Evolutionary conservation across 192 early-diverging fungal species (phyloP).

Genomic region (Entophlyctis luteolus): DNA sequence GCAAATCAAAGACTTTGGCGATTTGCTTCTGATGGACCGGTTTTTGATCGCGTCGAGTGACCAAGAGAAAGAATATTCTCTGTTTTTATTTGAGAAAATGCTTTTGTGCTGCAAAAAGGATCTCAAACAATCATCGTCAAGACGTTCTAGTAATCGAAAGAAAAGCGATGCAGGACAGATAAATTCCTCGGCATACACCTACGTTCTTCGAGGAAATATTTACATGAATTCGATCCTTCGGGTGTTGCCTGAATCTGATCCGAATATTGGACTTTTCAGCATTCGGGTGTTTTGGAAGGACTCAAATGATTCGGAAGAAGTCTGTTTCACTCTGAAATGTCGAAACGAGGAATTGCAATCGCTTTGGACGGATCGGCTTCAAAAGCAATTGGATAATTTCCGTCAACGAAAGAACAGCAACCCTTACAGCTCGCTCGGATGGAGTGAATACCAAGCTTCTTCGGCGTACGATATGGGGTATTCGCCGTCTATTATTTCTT

Average conservation of each 20-base stretch:
- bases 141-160: slow-evolving; percentile 32
- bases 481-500: background rate
- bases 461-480: background rate
- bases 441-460: background rate
- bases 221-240: slow-evolving; percentile 74
- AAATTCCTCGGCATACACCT: slow-evolving; percentile 5
- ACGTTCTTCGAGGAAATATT: slow-evolving; percentile 78
- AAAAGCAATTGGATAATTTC: slow-evolving; percentile 56
- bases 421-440: background rate
- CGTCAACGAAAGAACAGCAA: background rate
- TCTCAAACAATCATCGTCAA: slow-evolving; percentile 4
- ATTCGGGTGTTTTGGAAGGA: slow-evolving; percentile 80
- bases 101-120: slow-evolving; percentile 90
- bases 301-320: slow-evolving; percentile 70
- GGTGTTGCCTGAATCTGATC: slow-evolving; percentile 60
- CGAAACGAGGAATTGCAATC: slow-evolving; percentile 86
- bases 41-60: slow-evolving; percentile 80
- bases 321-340: slow-evolving; percentile 74
- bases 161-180: slow-evolving; percentile 41
- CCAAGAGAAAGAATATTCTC: slow-evolving; percentile 73
- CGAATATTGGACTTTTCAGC: slow-evolving; percentile 38
- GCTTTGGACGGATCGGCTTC: slow-evolving; percentile 79
- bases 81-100: slow-evolving; percentile 91
- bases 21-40: slow-evolving; percentile 81
- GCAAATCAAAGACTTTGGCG: slow-evolving; percentile 70